These are phyloP conservation scores for Canavalia gladiata DNA, from an alignment of 306 rosid species.

Conservation along the genomic window DNA sequence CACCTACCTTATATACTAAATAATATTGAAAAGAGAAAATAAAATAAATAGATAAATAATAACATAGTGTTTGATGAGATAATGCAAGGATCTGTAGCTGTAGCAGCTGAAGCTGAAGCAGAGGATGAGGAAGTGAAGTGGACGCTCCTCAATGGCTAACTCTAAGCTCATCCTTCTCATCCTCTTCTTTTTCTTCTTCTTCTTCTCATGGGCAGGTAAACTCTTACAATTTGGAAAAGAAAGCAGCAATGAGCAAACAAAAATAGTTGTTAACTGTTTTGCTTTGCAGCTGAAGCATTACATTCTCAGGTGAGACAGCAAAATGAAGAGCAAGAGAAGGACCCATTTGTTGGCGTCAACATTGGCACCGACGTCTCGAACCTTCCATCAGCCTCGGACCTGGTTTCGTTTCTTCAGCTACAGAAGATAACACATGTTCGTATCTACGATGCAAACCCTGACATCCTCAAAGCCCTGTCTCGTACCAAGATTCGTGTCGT, in stretches of 20 bases:
- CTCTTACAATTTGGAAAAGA: too few relatives aligned
- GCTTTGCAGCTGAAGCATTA: constrained; percentile 51
- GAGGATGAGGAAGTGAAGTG: constrained; percentile 67
- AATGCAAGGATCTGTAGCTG: constrained; percentile 80
- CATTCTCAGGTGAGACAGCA: constrained; percentile 38
- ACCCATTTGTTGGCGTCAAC: constrained; percentile 85
- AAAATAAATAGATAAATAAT: not conserved
- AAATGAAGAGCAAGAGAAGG: constrained; percentile 51
- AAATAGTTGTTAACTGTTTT: not conserved
- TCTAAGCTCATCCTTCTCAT: constrained; percentile 50
- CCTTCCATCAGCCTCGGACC: constrained; percentile 56
- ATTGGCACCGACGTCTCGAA: constrained; percentile 85
- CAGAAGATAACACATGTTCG: constrained; percentile 81
- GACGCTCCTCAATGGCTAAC: constrained; percentile 66
- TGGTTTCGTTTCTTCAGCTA: constrained; percentile 71
- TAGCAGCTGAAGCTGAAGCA: constrained; percentile 58
- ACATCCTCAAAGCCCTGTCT: constrained; percentile 72
- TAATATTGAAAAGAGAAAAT: not conserved
- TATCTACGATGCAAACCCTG: constrained; percentile 84
- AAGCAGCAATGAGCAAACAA: too few relatives aligned
- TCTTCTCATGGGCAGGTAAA: constrained; percentile 57
- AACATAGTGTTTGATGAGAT: constrained; percentile 56
- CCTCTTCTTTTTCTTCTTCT: constrained; percentile 39
- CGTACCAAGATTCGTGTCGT: constrained; percentile 75
- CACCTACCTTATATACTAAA: constrained; percentile 4